Conservation (phyloP, 2,329 filamentous ascomycete species). For the Alternaria ethzedia region DNA sequence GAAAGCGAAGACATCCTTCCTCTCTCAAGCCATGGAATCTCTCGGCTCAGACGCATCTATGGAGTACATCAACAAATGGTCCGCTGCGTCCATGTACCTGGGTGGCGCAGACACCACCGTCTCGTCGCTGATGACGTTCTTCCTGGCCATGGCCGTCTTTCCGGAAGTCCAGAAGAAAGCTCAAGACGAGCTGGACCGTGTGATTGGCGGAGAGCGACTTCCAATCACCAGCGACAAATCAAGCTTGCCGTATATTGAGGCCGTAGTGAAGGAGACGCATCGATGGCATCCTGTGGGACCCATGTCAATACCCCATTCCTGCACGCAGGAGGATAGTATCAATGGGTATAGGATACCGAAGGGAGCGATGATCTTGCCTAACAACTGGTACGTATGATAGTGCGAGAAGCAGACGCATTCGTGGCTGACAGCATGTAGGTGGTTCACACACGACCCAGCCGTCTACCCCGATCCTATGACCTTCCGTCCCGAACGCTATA, state of each 20-base stretch:
- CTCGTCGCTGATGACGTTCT: slow-evolving; percentile 52
- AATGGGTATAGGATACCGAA: slow-evolving; percentile 53
- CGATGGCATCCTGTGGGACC: slow-evolving; percentile 46
- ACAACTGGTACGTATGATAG: slow-evolving; percentile 45
- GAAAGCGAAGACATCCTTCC: slow-evolving; percentile 46
- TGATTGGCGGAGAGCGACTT: slow-evolving; percentile 55
- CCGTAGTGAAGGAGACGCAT: slow-evolving; percentile 53
- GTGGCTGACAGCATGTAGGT: slow-evolving; percentile 33
- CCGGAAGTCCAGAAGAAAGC: slow-evolving; percentile 57
- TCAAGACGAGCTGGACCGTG: slow-evolving; percentile 56
- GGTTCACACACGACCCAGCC: slow-evolving; percentile 50
- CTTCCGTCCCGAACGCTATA: slow-evolving; percentile 56
- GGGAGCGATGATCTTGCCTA: slow-evolving; percentile 46
- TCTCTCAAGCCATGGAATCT: slow-evolving; percentile 50
- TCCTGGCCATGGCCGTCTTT: slow-evolving; percentile 60
- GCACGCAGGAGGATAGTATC: slow-evolving; percentile 46
- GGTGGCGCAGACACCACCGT: slow-evolving; percentile 57
- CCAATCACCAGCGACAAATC: slow-evolving; percentile 57
- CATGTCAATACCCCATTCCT: slow-evolving; percentile 42
- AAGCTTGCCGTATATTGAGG: slow-evolving; percentile 48
- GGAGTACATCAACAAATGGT: slow-evolving; percentile 51
- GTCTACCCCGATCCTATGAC: slow-evolving; percentile 47
- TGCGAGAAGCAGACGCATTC: too few relatives aligned
- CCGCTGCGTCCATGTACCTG: slow-evolving; percentile 52
- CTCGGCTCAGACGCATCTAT: slow-evolving; percentile 38